Evolutionary conservation across 768 basidiomycete genomes (phyloP), one percentile per base, ranked within the genome.

Genomic region (Tylopilus felleus): DNA sequence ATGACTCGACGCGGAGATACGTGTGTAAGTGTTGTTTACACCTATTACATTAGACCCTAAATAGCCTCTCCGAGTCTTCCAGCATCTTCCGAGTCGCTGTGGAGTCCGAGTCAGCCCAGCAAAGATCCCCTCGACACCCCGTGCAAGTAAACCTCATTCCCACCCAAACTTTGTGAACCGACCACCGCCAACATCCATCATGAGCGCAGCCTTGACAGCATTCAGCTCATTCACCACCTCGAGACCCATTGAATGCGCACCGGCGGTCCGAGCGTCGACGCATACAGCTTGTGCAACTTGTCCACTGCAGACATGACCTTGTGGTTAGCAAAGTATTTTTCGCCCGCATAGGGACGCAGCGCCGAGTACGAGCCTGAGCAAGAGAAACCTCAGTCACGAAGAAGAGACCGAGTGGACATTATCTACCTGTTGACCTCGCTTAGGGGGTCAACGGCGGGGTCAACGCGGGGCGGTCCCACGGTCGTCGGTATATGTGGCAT

Each of bases 161-260:
- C 76, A 56, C 65, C 73, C 47, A 68, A 48, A 53, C 65, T 64
- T 73, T 58, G 50, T 33, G 54, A 35, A 48, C 25, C 58, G 40
- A 28, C 53, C 56, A 1, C 78, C 79, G 5, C 88, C 95, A 10
- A 90, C 95, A 14, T 79, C 75, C 65, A 85, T 79, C 90, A 98
- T 93, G 17, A 99, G 67, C 1, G 86, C 83, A 16, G 82, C 80
- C 73, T 98, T 98, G 56, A 98, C 60, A 0, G 82, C 75, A 53
- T 88, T 86, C 16, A 97, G 71, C 71, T 98, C 94, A 63, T 98
- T 97, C 41, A 98, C 61, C 12, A 97, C 84, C 63, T 98, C 96
- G 19, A 98, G 66, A 1, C 97, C 97, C 16, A 86, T 80, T 0
- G 89, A 88, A 49, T 96, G 82, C 3, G 84, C 85, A 97, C 93